phyloP scores from a whole-genome alignment of 2,329 filamentous ascomycete species.

The Epichloe bromicola region DNA sequence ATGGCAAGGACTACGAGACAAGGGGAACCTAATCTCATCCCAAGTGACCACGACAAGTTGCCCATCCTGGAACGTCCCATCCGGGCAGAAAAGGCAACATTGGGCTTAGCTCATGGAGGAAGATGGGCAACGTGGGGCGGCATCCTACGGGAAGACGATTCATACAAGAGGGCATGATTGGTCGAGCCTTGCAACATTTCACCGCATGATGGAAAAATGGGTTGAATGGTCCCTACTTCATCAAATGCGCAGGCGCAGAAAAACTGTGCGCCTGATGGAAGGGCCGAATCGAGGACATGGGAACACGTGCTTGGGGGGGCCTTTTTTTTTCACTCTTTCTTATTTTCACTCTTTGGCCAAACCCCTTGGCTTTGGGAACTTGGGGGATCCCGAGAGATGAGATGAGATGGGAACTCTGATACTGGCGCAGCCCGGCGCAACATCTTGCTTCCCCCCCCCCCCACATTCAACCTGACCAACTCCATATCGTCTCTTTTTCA shows the following conservation, averaged over 20 bases:
- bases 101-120: neutral
- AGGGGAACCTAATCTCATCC: neutral
- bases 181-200: neutral
- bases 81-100: neutral
- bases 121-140: too few species aligned
- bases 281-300: conserved; percentile 7
- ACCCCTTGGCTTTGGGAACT: neutral
- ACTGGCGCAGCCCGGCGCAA: neutral
- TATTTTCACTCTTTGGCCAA: neutral
- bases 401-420: too few species aligned
- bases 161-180: neutral
- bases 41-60: conserved; percentile 3
- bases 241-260: neutral
- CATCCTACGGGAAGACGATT: neutral
- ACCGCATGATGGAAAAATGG: neutral
- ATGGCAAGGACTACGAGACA: neutral
- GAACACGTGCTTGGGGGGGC: neutral
- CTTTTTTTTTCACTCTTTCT: too few species aligned
- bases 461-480: neutral
- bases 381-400: neutral
- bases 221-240: neutral
- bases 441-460: neutral
- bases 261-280: conserved; percentile 4
- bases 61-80: neutral
- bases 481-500: neutral